Evolutionary conservation across 176 grass and related monocot genomes (phyloP), one percentile per base, ranked within the genome.

Genomic region (Neostapfia colusana): DNA sequence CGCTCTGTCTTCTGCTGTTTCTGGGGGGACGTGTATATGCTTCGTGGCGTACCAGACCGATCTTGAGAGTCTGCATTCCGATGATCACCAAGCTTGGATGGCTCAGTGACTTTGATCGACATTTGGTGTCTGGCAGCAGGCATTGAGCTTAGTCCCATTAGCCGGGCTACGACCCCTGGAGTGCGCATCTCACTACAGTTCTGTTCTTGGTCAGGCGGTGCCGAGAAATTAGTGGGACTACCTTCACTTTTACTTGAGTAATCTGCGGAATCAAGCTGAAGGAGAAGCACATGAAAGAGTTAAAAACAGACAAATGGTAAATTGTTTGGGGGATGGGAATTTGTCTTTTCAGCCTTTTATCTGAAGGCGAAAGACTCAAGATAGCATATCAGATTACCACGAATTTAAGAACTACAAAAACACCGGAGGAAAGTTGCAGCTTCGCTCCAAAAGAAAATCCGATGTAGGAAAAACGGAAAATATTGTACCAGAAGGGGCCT

Each of bases 81-180:
- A 45, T 65, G 31, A 75, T 36, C 25, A 27, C 48, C 67, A 39
- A 53, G 51, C 26, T 76, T 56, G n/a, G 43, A 61, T 31, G 77
- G 56, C 15, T 88, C 80, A 0, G n/a, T 77, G 17, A 40, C 48
- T 65, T 76, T 55, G 18, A 20, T 40, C 36, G 61, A 21, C 67
- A 7, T 59, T 73, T 80, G 60, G 86, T 82, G 78, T 26, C 54
- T 78, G 26, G 18, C 58, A 14, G 72, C 31, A 14, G 87, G 85
- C 85, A 90, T 86, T 13, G 85, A 87, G 60, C 78, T 92, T 27
- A 97, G 88, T 26, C 93, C 93, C 93, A 97, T 97, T 23, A 97
- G 28, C 81, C 67, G 82, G 49, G 90, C 93, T 42, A 97, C 90
- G 37, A 93, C 73, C 23, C 90, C 82, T 0, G 83, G 88, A n/a